phyloP scores from a whole-genome alignment of 2,329 filamentous ascomycete genomes.

The Colletotrichum sp. region DNA sequence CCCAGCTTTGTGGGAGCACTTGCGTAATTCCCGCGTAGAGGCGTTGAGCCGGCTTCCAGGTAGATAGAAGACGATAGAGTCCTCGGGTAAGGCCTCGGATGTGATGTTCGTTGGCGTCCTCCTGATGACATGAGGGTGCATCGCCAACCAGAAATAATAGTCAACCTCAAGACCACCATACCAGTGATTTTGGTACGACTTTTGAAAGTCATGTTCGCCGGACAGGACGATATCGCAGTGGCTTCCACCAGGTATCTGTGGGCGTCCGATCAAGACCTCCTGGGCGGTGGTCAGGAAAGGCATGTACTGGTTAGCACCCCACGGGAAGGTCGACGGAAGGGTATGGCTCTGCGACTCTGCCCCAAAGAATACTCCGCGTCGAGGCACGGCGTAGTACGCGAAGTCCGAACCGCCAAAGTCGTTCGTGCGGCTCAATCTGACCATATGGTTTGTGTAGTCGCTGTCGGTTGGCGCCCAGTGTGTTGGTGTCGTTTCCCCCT shows the following conservation, averaged over 20 bases:
- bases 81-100: background rate
- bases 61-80: slow-evolving; percentile 7
- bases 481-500: background rate
- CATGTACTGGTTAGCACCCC: slow-evolving; percentile 30
- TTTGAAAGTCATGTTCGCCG: background rate
- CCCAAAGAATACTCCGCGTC: background rate
- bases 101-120: background rate
- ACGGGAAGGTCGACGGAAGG: background rate
- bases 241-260: background rate
- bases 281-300: slow-evolving; percentile 26
- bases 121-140: background rate
- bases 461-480: slow-evolving; percentile 26
- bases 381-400: slow-evolving; percentile 10
- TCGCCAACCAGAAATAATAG: background rate
- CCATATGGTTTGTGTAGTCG: slow-evolving; percentile 15
- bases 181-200: background rate
- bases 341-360: background rate
- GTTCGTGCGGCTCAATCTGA: background rate
- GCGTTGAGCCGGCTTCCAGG: background rate
- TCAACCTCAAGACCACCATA: slow-evolving; percentile 16
- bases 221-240: background rate
- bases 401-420: background rate
- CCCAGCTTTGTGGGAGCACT: background rate
- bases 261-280: slow-evolving; percentile 28
- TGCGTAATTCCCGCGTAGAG: background rate